Evolutionary conservation across 192 early-diverging fungal genomes (phyloP), one percentile per base, ranked within the genome.

Genomic region (Martensiomyces pterosporus): DNA sequence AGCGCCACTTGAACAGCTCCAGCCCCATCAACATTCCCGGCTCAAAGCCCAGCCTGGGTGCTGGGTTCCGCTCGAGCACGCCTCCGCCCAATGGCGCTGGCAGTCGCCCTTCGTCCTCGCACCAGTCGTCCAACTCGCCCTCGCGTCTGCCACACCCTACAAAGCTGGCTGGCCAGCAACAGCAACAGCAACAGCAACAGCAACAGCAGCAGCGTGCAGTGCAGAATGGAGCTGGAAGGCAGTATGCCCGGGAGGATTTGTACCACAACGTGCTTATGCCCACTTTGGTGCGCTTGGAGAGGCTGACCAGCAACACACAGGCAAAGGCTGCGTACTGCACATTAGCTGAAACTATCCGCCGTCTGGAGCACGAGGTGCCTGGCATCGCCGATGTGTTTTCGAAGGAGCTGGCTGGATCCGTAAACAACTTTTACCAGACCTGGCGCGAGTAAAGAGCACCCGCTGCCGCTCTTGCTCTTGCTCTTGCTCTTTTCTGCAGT

Each of bases 211-310:
- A 58, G 38, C 63, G 62, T 17, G 25, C 45, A 2, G 38, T 36
- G 1, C 25, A 55, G 1, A 24, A 19, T 14, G 46, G 39, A 9
- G 33, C 35, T 24, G 57, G 40, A 9, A 61, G 71, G 22, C 72
- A 64, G 53, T 48, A 35, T 39, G 43, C 58, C 3, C 54, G 60
- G 13, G 64, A 77, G 46, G 76, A 74, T 25, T 53, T 78, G 16
- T 73, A 78, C 47, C 61, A 73, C 49, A 68, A 74, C 40, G 60
- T 78, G 29, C 58, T 78, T 13, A 78, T 78, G 65, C 64, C 64
- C 10, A 78, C 60, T 13, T 49, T 73, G 33, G 55, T 73, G 39
- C 57, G 66, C n/a, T 44, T 72, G 21, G 76, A 72, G 32, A 58
- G 61, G 39, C 64, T 64, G 8, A 69, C 74, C 5, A 76, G 59